Percentiles rank a stretch among this genome's conserved stretches.
Evolutionary conservation across 768 basidiomycete species (phyloP).

Genomic region (Lactifluus hygrophoroides): DNA sequence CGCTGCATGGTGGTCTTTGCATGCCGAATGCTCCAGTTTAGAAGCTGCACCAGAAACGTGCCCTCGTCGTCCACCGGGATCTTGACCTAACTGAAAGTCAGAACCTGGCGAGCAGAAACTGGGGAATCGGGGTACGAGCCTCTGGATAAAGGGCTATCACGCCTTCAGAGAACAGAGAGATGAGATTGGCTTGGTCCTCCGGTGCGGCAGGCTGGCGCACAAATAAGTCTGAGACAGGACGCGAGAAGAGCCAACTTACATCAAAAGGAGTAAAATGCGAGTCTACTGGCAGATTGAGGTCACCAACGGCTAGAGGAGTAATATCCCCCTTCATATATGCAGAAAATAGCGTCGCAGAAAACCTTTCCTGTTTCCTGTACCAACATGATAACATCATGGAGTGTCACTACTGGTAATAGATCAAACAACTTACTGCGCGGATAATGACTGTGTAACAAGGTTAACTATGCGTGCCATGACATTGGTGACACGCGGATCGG

Average conservation of each 20-base stretch:
- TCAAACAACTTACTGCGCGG: slow-evolving; percentile 48
- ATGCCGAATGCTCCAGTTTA: slow-evolving; percentile 50
- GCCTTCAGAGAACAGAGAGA: slow-evolving; percentile 58
- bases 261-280: slow-evolving; percentile 41
- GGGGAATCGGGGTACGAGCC: slow-evolving; percentile 30
- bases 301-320: slow-evolving; percentile 44
- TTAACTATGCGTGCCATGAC: slow-evolving; percentile 61
- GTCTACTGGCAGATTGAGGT: slow-evolving; percentile 38
- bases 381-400: background rate
- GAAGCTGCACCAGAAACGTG: slow-evolving; percentile 43
- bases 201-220: slow-evolving; percentile 35
- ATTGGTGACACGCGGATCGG: slow-evolving; percentile 47
- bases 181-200: slow-evolving; percentile 48
- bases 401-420: too few species aligned
- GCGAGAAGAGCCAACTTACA: slow-evolving; percentile 29
- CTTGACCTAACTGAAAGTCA: slow-evolving; percentile 35
- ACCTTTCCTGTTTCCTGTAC: slow-evolving; percentile 55
- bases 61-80: slow-evolving; percentile 43
- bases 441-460: slow-evolving; percentile 54
- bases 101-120: background rate
- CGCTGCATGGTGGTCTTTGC: slow-evolving; percentile 44
- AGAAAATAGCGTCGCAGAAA: slow-evolving; percentile 41
- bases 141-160: slow-evolving; percentile 59
- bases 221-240: background rate
- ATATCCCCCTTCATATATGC: slow-evolving; percentile 51